A percentile compares a stretch with the other conserved stretches of the same genome.
phyloP scores from a whole-genome alignment of 1,139 yeast genomes.

The Sugiyamaella pinicola region DNA sequence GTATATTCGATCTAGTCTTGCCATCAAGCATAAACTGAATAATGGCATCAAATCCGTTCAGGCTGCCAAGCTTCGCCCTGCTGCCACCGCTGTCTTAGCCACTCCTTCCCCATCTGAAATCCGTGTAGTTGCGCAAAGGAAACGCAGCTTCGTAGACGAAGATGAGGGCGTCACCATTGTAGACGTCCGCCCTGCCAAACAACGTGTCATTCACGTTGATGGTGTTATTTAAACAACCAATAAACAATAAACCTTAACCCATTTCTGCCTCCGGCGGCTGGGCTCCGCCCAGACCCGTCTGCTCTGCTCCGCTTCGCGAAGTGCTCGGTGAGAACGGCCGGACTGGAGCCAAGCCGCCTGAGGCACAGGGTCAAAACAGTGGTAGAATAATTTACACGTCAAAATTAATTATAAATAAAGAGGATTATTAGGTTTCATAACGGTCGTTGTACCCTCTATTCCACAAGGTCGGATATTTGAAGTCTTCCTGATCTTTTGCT shows the following conservation, averaged over 20 bases:
- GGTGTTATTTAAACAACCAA: conserved; percentile 12
- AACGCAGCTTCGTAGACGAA: conserved; percentile 14
- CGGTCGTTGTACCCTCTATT: conserved; percentile 19
- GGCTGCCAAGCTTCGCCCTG: conserved; percentile 6
- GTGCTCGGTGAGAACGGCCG: no score
- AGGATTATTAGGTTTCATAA: conserved; percentile 9
- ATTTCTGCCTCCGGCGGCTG: not conserved
- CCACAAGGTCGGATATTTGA: conserved; percentile 45
- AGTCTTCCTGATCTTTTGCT: conserved; percentile 26
- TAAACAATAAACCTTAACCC: conserved; percentile 10
- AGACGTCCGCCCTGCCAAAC: conserved; percentile 21
- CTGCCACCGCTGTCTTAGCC: conserved; percentile 16
- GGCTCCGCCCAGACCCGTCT: not conserved
- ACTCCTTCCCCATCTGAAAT: conserved; percentile 22
- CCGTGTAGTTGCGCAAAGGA: conserved; percentile 4
- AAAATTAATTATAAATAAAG: conserved; percentile 15
- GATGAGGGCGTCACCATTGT: conserved; percentile 16
- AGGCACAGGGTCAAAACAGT: no score
- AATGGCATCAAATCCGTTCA: not conserved
- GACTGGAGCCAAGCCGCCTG: no score
- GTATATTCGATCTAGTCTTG: conserved; percentile 20
- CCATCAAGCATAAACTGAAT: conserved; percentile 15
- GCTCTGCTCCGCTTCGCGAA: not conserved
- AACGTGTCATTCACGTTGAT: conserved; percentile 19
- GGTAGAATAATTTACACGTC: not conserved